Evolutionary conservation across 2,329 filamentous ascomycete genomes (phyloP).

Genomic region (Ceratocystis ficicola): DNA sequence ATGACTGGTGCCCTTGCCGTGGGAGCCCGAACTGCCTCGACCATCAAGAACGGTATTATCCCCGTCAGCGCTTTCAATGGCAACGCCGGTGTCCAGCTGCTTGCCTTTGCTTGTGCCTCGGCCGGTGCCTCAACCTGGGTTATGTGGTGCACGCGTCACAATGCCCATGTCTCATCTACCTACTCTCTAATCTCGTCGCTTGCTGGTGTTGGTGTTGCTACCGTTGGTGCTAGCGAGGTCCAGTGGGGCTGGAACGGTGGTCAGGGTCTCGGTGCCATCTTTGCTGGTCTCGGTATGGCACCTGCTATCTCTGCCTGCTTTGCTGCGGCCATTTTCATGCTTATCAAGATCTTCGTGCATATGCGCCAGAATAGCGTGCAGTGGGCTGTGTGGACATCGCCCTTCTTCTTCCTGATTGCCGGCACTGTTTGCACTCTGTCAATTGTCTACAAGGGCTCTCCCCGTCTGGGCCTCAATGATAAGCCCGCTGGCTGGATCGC

Average conservation of each 20-base stretch:
- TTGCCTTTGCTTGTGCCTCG: constrained; percentile 53
- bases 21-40: constrained; percentile 57
- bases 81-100: constrained; percentile 54
- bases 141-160: constrained; percentile 67
- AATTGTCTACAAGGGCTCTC: constrained; percentile 71
- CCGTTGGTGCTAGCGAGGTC: constrained; percentile 48
- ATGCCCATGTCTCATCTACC: constrained; percentile 60
- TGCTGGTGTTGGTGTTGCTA: constrained; percentile 56
- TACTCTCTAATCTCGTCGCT: constrained; percentile 60
- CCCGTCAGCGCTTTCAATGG: constrained; percentile 44
- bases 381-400: constrained; percentile 62
- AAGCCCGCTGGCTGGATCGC: constrained; percentile 57
- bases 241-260: constrained; percentile 60
- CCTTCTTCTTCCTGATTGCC: constrained; percentile 66
- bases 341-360: constrained; percentile 61
- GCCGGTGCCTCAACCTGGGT: constrained; percentile 59
- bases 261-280: constrained; percentile 59
- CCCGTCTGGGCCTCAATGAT: constrained; percentile 51
- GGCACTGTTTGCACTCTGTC: constrained; percentile 63
- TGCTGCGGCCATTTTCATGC: constrained; percentile 54
- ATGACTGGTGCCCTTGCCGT: constrained; percentile 54
- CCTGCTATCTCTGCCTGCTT: constrained; percentile 55
- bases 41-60: constrained; percentile 70
- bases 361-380: constrained; percentile 57
- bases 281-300: constrained; percentile 59